Evolutionary conservation across 257 asterid species (phyloP), one percentile per base, ranked within the genome.

Genomic region (Thymus quinquecostatus): DNA sequence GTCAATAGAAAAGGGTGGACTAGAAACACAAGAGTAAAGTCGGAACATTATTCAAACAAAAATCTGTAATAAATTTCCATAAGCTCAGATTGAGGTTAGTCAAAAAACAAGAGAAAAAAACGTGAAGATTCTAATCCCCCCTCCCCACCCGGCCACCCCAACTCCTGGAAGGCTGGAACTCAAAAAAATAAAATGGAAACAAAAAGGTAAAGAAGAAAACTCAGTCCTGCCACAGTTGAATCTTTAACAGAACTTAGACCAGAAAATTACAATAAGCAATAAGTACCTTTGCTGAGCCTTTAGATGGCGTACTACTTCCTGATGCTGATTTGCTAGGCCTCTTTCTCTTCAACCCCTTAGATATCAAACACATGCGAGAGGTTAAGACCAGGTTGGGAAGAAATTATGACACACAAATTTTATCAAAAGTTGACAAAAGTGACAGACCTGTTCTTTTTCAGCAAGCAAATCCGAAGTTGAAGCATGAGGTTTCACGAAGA

Each of bases 401-500:
- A 55, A 54, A 49, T 14, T 54, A 63, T 45, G 21, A 58, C 48
- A 60, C 8, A 41, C 21, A 36, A 9, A 36, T 8, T 47, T 51
- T 5, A 51, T 5, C 9, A 43, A 36, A 56, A 43, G 14, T 54
- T 49, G 55, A 76, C 21, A 41, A 21, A 8, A 12, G 40, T 53
- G 47, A 44, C 57, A 30, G 43, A 93, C 99, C 98, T 86, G 94
- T 36, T 95, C 98, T 72, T 84, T 89, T 36, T 89, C 98, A 53
- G 94, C 81, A 69, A 92, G 96, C 65, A 86, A 75, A 47, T 88
- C 96, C 27, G 90, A 55, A 66, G 96, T 81, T 13, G 90, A 86
- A 49, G 96, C 96, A 75, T 85, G 88, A 73, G 99, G 99, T 64
- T 88, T 91, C 84, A 81, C 82, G 88, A 95, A 75, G 78, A 95